Evolutionary conservation across 306 rosid genomes (phyloP), one percentile per base, ranked within the genome.

Genomic region (Citrullus colocynthis): DNA sequence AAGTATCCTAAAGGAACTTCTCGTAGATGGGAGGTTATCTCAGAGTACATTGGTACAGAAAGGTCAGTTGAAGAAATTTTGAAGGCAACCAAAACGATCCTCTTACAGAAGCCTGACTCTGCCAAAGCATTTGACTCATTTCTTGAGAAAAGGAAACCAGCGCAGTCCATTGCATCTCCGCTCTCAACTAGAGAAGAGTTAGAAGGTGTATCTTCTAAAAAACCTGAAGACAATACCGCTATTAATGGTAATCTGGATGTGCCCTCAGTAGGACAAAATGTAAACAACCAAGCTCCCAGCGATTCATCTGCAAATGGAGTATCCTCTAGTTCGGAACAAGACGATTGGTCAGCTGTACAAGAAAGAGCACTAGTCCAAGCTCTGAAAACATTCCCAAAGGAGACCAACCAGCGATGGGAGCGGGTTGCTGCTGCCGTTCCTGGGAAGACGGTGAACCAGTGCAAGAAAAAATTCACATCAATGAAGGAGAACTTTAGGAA

Each of bases 311-410:
- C 85, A 59, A 85, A 86, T 79, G 97, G 89, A 58, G 86, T 79
- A 66, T 55, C 88, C 11, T 88, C 91, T 9, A 82, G 81, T 84
- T 82, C 88, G 16, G 99, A 88, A 18, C 98, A 87, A 66, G 98
- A 96, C 9, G 82, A 74, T 65, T 96, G 99, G 98, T 89, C 99
- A 59, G 89, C 88, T 37, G 91, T 88, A 65, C 99, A 96, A 84
- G 99, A 96, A 77, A 85, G 89, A 78, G 99, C 99, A 32, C 85
- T 96, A 78, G 93, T 96, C 81, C 97, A 96, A 88, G 99, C 99
- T 62, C 83, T 96, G 54, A 92, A 96, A 85, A 88, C 99, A 77
- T 96, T 96, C 62, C 97, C 99, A 64, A 96, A 91, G 86, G 99
- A 92, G 62, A 82, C 90, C 54, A 85, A 58, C 70, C 98, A 96